Evolutionary conservation across 2,329 filamentous ascomycete species (phyloP).

Genomic region (Beauveria varroae): DNA sequence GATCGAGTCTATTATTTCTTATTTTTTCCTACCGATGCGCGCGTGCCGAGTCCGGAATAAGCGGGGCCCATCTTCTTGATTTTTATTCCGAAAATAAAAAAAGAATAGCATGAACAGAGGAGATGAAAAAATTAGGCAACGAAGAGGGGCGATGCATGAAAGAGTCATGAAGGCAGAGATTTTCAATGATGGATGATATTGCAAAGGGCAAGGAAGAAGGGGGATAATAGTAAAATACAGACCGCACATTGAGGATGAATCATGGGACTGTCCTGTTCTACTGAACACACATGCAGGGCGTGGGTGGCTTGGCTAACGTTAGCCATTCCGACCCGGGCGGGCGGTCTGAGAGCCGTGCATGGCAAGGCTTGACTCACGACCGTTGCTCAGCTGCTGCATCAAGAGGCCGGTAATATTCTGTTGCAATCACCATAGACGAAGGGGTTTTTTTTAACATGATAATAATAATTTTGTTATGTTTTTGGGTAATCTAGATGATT

Average conservation of each 20-base stretch:
- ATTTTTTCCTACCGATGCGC: neutral
- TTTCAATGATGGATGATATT: no score
- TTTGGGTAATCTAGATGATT: neutral
- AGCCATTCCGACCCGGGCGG: neutral
- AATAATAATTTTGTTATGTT: neutral
- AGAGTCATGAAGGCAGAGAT: no score
- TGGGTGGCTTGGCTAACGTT: neutral
- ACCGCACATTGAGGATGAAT: neutral
- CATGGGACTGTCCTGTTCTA: neutral
- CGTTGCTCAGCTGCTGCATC: neutral
- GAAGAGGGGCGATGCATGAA: neutral
- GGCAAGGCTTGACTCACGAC: neutral
- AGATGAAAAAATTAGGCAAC: neutral
- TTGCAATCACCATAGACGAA: neutral
- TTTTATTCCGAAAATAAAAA: neutral
- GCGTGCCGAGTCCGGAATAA: neutral
- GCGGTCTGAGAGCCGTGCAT: slow-evolving; percentile 4
- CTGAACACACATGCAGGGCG: neutral
- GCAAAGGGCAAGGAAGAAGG: neutral
- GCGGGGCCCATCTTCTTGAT: neutral
- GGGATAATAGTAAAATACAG: neutral
- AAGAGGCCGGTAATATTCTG: neutral
- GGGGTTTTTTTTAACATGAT: neutral
- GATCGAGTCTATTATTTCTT: neutral
- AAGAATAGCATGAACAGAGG: neutral